phyloP scores from a whole-genome alignment of 768 basidiomycete genomes.

The Boletus subparvulus region DNA sequence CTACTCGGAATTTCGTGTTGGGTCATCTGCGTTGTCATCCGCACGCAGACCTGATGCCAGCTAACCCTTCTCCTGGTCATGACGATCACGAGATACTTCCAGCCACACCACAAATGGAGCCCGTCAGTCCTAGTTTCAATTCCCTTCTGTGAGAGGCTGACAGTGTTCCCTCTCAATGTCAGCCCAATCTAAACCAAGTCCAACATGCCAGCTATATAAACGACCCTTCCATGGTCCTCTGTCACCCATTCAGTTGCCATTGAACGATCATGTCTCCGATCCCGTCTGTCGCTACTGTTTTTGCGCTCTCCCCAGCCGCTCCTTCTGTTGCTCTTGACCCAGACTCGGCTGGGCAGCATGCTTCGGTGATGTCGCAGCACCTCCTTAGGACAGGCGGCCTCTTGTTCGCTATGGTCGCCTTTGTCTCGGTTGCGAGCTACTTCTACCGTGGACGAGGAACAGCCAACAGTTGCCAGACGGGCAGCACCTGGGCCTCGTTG shows the following conservation, averaged over 20 bases:
- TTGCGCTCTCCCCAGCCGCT: not conserved
- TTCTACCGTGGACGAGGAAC: constrained; percentile 11
- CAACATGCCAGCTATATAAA: constrained; percentile 12
- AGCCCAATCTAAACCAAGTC: constrained; percentile 8
- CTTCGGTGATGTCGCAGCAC: not conserved
- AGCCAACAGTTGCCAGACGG: not conserved
- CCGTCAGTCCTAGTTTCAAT: not conserved
- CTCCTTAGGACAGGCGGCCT: constrained; percentile 14
- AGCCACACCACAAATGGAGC: not conserved
- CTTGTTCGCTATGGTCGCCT: constrained; percentile 10
- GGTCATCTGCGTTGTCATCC: not conserved
- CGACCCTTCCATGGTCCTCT: not conserved
- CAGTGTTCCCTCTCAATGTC: not conserved
- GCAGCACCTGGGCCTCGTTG: constrained; percentile 7
- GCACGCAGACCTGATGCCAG: not conserved
- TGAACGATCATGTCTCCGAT: constrained; percentile 19
- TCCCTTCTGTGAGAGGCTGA: constrained; percentile 7
- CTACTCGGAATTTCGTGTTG: not conserved
- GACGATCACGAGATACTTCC: not conserved
- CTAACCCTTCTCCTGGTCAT: not conserved
- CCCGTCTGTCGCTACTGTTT: constrained; percentile 10
- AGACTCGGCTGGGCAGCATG: not conserved
- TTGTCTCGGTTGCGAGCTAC: constrained; percentile 17
- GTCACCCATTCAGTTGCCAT: not conserved
- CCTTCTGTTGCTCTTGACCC: constrained; percentile 1